A percentile compares a stretch with the other conserved stretches of the same genome.
These are phyloP conservation scores for Phytopythium montanum DNA, from an alignment of 352 stramenopile species.

Conservation along the genomic window DNA sequence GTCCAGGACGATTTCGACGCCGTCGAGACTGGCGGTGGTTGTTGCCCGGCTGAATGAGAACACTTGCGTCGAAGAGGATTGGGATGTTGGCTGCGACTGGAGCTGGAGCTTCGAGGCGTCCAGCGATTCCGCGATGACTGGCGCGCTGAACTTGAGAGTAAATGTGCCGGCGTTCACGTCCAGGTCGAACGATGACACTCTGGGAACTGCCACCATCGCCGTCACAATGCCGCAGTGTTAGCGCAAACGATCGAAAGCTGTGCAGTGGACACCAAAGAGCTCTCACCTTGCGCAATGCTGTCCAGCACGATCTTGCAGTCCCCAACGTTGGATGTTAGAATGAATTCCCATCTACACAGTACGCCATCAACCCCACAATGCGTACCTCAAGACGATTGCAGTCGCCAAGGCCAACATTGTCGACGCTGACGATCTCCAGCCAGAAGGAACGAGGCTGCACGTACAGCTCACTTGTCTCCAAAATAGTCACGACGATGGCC, in stretches of 20 bases:
- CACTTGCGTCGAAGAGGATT: conserved; percentile 1
- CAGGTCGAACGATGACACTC: conserved; percentile 40
- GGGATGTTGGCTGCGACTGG: conserved; percentile 24
- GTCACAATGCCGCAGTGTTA: neutral
- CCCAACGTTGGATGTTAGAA: too few species aligned
- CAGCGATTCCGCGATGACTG: conserved; percentile 37
- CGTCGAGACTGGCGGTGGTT: conserved; percentile 39
- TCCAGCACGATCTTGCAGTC: conserved; percentile 29
- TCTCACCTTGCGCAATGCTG: conserved; percentile 20
- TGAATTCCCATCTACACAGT: too few species aligned
- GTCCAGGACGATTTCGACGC: conserved; percentile 32
- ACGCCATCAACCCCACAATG: too few species aligned
- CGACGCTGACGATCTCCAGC: conserved; percentile 43
- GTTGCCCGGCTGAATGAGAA: conserved; percentile 29
- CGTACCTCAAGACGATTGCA: conserved; percentile 36
- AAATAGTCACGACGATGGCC: conserved; percentile 33
- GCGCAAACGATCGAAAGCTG: neutral
- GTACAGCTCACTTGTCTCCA: conserved; percentile 36
- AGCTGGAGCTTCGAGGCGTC: conserved; percentile 42
- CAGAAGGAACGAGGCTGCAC: conserved; percentile 33
- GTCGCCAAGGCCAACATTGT: conserved; percentile 37
- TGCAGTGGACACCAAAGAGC: neutral
- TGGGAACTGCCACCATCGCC: conserved; percentile 15
- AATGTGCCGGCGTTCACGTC: conserved; percentile 43
- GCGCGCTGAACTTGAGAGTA: conserved; percentile 25